Base-by-base conservation (phyloP, 768 basidiomycete genomes). In the Tricholoma sp. region DNA sequence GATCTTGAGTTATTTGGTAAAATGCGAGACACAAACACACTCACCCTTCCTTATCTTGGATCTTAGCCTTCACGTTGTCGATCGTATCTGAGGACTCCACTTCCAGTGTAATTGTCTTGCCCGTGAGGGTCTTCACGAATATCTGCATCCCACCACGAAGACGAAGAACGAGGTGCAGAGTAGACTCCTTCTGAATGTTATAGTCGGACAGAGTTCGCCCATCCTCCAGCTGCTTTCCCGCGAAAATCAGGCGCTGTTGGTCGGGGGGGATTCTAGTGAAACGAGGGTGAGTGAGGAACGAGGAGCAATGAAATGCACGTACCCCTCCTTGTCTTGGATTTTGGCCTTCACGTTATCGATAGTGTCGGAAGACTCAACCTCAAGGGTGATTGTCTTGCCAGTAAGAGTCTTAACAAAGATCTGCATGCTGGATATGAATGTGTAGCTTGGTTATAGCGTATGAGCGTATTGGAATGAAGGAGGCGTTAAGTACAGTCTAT, bases 261-360 rank as follows among this genome's bases (percentile, higher is more conserved):
- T 89, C 88, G 52, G 87, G 88, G 48, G 86, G 88, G 61, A 89
- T 89, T 44, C 82, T 83, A 59, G 28, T 10, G 34, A 31, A 42
- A 28, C 4, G 15, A 34, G 58, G 11, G 41, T 52, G 7, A 61
- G 47, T 24, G 59, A 54, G 34, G 36, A 39, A 44, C 20, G 39
- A 52, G 10, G 24, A 24, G 15, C n/a, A 31, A 45, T 34, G 28
- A 39, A 18, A 15, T 11, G 6, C 18, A 66, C 81, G 66, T 59
- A 85, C 87, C 85, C 86, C 70, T 91, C 90, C 78, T 92, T 91
- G 75, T 92, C 89, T 72, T 92, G 89, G 65, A 91, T 91, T 82
- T 91, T 91, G 65, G 85, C 81, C 74, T 85, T 86, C 52, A 85
- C 84, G 53, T 85, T 85, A 63, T 85, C 83, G 58, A 86, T 85